Percentiles rank a stretch among this genome's conserved stretches.
These are phyloP conservation scores for Anisodus acutangulus DNA, from an alignment of 257 asterid genomes.

Conservation along the genomic window DNA sequence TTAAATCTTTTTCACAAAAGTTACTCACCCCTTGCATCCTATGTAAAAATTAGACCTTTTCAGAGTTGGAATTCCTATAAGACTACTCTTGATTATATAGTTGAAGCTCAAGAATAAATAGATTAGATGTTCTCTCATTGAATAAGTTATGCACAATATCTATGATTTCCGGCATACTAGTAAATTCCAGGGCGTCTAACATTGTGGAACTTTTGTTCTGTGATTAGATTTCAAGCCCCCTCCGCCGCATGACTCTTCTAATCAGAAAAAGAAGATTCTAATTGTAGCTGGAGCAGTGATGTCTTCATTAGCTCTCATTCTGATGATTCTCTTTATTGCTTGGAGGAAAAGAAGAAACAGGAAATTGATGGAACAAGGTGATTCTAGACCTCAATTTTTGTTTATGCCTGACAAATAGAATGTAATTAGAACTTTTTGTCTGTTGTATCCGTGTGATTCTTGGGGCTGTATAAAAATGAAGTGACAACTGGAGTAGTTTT, in stretches of 20 bases:
- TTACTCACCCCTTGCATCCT: neutral
- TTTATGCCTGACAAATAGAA: neutral
- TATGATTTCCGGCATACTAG: neutral
- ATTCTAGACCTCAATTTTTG: neutral
- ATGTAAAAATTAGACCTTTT: slow-evolving; percentile 13
- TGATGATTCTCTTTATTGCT: slow-evolving; percentile 37
- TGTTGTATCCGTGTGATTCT: slow-evolving; percentile 12
- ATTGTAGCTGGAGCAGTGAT: slow-evolving; percentile 45
- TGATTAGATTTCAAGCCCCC: slow-evolving; percentile 57
- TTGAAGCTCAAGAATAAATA: slow-evolving; percentile 14
- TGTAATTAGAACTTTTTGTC: neutral
- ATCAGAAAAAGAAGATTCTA: slow-evolving; percentile 44
- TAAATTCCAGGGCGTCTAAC: slow-evolving; percentile 26
- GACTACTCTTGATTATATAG: slow-evolving; percentile 4
- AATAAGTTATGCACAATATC: neutral
- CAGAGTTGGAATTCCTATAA: neutral
- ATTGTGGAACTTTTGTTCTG: slow-evolving; percentile 23
- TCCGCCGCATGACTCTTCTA: slow-evolving; percentile 5
- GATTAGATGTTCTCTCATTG: neutral
- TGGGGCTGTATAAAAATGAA: slow-evolving; percentile 5
- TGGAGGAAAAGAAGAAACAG: slow-evolving; percentile 49
- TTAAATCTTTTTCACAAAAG: neutral
- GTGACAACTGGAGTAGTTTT: slow-evolving; percentile 21
- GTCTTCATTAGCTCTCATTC: slow-evolving; percentile 38
- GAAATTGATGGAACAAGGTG: slow-evolving; percentile 66